A percentile compares a stretch with the other conserved stretches of the same genome.
These are phyloP conservation scores for Pythium apleroticum DNA, from an alignment of 352 stramenopile species.

Conservation along the genomic window DNA sequence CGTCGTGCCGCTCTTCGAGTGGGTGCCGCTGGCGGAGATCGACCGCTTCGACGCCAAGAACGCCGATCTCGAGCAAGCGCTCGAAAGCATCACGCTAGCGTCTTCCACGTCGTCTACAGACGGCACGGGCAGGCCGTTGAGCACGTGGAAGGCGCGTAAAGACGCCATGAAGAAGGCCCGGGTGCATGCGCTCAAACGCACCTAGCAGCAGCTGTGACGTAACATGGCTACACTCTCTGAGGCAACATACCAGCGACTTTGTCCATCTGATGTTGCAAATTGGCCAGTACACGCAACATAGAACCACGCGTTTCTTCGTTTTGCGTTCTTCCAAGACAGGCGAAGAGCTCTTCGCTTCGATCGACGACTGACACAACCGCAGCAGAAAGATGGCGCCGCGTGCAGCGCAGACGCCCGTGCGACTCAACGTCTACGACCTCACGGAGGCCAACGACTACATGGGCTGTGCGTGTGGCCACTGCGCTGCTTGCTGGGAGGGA, in stretches of 20 bases:
- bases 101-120: constrained; percentile 1
- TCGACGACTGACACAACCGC: constrained; percentile 10
- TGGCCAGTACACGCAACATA: constrained; percentile 12
- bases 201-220: constrained; percentile 10
- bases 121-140: constrained; percentile 28
- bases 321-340: background rate
- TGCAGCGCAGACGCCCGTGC: constrained; percentile 60
- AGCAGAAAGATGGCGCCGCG: constrained; percentile 41
- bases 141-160: constrained; percentile 71
- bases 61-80: constrained; percentile 60
- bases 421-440: constrained; percentile 93
- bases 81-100: constrained; percentile 38
- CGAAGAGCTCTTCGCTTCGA: background rate
- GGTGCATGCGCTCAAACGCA: constrained; percentile 14
- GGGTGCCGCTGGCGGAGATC: constrained; percentile 64
- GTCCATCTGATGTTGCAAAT: background rate
- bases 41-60: constrained; percentile 68
- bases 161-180: constrained; percentile 58
- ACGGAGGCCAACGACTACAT: constrained; percentile 90
- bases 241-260: constrained; percentile 8
- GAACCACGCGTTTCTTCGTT: background rate
- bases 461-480: constrained; percentile 39
- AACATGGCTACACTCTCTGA: constrained; percentile 14
- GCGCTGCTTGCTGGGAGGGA: background rate
- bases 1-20: constrained; percentile 82